Base-by-base conservation (phyloP, 768 basidiomycete genomes). In the Hypholoma sublateritium region DNA sequence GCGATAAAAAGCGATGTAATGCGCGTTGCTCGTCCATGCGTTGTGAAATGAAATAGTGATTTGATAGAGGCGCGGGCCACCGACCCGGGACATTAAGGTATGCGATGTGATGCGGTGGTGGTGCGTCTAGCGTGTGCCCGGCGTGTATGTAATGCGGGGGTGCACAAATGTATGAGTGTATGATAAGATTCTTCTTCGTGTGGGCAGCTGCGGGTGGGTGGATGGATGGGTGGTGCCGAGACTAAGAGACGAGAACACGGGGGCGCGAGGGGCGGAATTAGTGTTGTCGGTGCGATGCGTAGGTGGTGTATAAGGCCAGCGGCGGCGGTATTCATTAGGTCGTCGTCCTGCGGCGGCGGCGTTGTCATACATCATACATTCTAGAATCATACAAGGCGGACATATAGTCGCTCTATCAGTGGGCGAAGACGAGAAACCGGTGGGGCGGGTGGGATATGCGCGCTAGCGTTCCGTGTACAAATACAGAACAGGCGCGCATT, bases 351-450 rank as follows among this genome's bases (percentile, higher is more conserved):
- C 13, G 39, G 41, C 11, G 28, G 42, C 44, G 57, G 59, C 35
- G 55, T 59, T 59, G 60, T 62, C 64, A 62, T 65, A 62, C 64
- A 65, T 62, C 64, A 65, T 65, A 62, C 64, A 65, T 59, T 62
- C 61, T 62, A 65, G 56, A 61, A 60, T 63, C 62, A 62, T 59
- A 62, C 61, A 62, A 55, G 55, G 47, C 12, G 21, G 58, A 50
- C 44, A 59, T 53, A 56, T 37, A 54, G 52, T 62, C 58, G 59
- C 61, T 65, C 64, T 65, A 65, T 65, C 62, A 50, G 48, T 54
- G 35, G n/a, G 51, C 9, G 41, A 51, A 56, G 42, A 36, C 51
- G 41, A 21, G 47, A 46, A 45, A 42, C n/a, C n/a, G n/a, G n/a
- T n/a, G 57, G 24, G 44, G 43, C 17, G 49, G 19, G 42, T 44